phyloP scores from a whole-genome alignment of 495 filamentous ascomycete species.

The Aspergillus saccharolyticus region DNA sequence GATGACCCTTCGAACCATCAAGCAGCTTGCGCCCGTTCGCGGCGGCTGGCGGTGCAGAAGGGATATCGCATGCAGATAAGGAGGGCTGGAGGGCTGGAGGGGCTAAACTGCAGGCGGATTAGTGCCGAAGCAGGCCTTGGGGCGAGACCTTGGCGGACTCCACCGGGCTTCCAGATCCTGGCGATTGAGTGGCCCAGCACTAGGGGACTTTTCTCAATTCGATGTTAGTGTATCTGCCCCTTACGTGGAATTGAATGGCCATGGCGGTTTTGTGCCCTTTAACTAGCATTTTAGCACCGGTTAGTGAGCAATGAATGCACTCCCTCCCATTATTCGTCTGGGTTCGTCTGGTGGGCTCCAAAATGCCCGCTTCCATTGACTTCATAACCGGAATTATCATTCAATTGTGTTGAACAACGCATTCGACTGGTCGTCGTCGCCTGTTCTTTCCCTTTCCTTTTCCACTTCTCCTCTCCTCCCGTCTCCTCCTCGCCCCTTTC shows the following conservation, averaged over 20 bases:
- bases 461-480: neutral
- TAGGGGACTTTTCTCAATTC: neutral
- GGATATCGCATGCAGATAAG: too few relatives aligned
- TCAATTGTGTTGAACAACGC: neutral
- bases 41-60: neutral
- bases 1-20: neutral
- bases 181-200: neutral
- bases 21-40: neutral
- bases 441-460: neutral
- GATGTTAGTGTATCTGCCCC: neutral
- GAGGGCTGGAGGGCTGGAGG: too few relatives aligned
- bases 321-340: neutral
- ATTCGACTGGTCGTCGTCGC: neutral
- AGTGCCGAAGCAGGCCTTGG: neutral
- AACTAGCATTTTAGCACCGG: neutral
- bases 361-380: neutral
- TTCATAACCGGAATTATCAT: neutral
- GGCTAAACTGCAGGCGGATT: neutral
- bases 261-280: neutral
- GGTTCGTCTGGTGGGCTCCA: neutral
- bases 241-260: slow-evolving; percentile 4
- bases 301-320: neutral
- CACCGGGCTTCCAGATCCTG: slow-evolving; percentile 1
- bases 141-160: neutral
- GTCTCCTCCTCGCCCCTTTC: neutral